Base-by-base conservation (phyloP, 208 protist genomes). In the Leishmania arabica region DNA sequence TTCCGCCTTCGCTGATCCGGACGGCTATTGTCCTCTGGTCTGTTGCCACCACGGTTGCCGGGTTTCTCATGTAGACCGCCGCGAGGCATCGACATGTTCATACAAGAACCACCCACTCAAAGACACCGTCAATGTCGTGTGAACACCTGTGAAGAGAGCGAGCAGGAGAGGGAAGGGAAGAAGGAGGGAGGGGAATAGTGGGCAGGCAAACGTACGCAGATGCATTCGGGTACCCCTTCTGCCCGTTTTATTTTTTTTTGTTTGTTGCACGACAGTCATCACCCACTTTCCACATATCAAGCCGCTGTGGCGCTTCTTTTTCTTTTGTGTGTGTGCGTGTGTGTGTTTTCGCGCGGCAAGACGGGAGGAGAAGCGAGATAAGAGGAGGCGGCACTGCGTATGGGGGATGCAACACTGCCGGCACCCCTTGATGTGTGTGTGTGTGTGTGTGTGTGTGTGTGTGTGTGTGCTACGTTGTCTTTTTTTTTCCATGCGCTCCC, bases 1-100 rank as follows among this genome's bases (percentile, higher is more conserved):
- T 90, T 27, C 79, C 86, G 15, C 81, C 80, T 6, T 64, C 73
- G 31, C 15, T 71, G 1, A 37, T 90, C 40, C 83, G 83, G 58
- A 17, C 68, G 1, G 58, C 53, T 0, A 45, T 87, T 31, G 77
- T 64, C 7, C 11, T 81, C 6, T 70, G 60, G 3, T 65, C 77
- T 7, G 78, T 80, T 51, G 42, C 31, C 47, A 82, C 71, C 53
- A 65, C 65, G n/a, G 72, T 79, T 37, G 49, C 19, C 3, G 45
- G 71, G 4, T 70, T 49, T 47, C 1, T 70, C 3, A 45, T 42
- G 45, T 54, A 82, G 15, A 74, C 8, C 2, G 72, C 45, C 13
- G 71, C 1, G 15, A 40, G 19, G 31, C 15, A 19, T 13, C 34
- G 21, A 6, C 65, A 45, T 40, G 65, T 2, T 3, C 8, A 8